Percentiles rank a stretch among this genome's conserved stretches.
phyloP scores from a whole-genome alignment of 2,329 filamentous ascomycete species.

The Truncatella angustata region DNA sequence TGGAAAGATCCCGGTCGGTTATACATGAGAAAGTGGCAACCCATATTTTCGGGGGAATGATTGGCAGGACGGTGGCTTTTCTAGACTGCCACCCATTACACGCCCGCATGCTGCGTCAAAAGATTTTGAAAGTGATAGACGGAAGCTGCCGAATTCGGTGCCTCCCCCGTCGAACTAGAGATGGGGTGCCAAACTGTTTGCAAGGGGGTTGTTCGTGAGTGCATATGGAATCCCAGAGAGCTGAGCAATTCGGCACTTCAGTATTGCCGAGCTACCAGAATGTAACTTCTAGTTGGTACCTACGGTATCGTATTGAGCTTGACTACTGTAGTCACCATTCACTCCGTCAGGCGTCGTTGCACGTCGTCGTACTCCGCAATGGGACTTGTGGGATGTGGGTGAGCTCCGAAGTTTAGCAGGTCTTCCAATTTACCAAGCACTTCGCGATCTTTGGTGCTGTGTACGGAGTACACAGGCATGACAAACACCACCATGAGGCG shows the following conservation, averaged over 20 bases:
- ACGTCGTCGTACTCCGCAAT: neutral
- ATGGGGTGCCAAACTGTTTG: neutral
- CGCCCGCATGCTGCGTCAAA: neutral
- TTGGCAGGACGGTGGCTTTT: neutral
- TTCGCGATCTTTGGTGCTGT: neutral
- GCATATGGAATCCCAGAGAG: neutral
- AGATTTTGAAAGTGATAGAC: neutral
- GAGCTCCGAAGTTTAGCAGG: neutral
- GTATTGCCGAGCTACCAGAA: neutral
- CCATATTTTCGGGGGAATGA: neutral
- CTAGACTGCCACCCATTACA: neutral
- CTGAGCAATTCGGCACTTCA: neutral
- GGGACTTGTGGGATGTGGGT: neutral
- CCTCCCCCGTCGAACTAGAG: constrained; percentile 1
- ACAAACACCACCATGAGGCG: neutral
- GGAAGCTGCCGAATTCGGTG: neutral
- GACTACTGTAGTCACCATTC: no score
- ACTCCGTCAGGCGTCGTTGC: neutral
- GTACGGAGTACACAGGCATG: no score
- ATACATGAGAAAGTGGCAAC: neutral
- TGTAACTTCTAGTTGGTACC: neutral
- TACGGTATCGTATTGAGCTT: no score
- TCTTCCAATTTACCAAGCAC: neutral
- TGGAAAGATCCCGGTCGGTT: neutral
- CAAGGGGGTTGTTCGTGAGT: neutral